phyloP scores from a whole-genome alignment of 2,329 filamentous ascomycete species.

The Pezicula rhizophila region DNA sequence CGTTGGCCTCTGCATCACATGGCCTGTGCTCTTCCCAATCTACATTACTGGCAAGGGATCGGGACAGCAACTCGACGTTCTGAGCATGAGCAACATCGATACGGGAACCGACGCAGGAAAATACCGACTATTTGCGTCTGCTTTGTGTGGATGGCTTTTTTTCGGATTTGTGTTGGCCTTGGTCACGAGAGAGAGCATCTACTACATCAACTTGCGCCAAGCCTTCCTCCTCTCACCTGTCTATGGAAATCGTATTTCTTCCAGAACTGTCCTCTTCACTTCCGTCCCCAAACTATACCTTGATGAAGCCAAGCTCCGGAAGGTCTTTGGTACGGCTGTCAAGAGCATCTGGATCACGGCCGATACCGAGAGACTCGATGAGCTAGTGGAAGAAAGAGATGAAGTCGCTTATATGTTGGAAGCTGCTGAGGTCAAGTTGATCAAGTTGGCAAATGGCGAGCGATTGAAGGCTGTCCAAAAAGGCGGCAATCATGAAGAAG shows the following conservation, averaged over 20 bases:
- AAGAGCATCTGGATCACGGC: constrained; percentile 79
- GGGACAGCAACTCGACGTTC: constrained; percentile 62
- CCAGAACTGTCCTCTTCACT: constrained; percentile 83
- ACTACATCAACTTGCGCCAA: constrained; percentile 87
- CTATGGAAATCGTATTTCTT: constrained; percentile 80
- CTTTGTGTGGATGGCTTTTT: constrained; percentile 75
- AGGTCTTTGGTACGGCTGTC: constrained; percentile 76
- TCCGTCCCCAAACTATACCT: constrained; percentile 76
- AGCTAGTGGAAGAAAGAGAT: constrained; percentile 77
- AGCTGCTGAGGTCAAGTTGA: constrained; percentile 77
- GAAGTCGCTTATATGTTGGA: constrained; percentile 77
- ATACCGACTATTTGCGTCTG: constrained; percentile 71
- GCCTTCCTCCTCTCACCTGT: constrained; percentile 83
- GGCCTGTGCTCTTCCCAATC: constrained; percentile 76
- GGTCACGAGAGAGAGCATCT: constrained; percentile 81
- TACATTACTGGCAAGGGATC: constrained; percentile 74
- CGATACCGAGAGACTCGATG: constrained; percentile 70
- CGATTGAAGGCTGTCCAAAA: constrained; percentile 65
- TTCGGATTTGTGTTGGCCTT: constrained; percentile 84
- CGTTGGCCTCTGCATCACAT: constrained; percentile 76
- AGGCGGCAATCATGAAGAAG: constrained; percentile 36
- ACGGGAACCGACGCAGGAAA: constrained; percentile 44
- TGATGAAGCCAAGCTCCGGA: constrained; percentile 67
- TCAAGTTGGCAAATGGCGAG: constrained; percentile 69
- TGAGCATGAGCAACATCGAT: constrained; percentile 73